These are phyloP conservation scores for Brassica incana DNA, from an alignment of 345 rosid species.

Conservation along the genomic window DNA sequence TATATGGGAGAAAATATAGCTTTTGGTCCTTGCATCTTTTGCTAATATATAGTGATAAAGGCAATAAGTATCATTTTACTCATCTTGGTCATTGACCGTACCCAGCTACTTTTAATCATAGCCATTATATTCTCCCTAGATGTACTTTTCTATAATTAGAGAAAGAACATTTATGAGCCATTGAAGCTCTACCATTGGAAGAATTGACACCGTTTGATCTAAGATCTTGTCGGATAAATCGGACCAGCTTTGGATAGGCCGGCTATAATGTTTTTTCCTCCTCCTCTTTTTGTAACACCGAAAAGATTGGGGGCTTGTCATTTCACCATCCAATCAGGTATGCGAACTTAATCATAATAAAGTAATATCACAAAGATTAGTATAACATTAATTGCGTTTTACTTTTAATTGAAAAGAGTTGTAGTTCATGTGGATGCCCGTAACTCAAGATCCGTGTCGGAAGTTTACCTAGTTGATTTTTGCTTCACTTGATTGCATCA, in stretches of 20 bases:
- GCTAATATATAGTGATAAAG: conserved; percentile 3
- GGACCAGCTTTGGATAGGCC: background rate
- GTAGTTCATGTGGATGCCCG: conserved; percentile 29
- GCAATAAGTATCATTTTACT: conserved; percentile 22
- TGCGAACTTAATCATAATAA: background rate
- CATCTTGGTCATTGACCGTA: conserved; percentile 22
- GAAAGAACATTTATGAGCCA: background rate
- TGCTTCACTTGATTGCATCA: background rate
- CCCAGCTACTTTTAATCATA: background rate
- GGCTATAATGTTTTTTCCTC: conserved; percentile 33
- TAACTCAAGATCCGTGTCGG: conserved; percentile 37
- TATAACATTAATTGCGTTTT: background rate
- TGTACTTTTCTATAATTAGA: background rate
- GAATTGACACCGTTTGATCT: background rate
- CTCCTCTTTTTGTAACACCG: conserved; percentile 24
- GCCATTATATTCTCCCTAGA: background rate
- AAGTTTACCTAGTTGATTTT: background rate
- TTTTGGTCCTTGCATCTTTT: too few relatives aligned
- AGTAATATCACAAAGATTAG: background rate
- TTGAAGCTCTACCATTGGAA: background rate
- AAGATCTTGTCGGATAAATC: background rate
- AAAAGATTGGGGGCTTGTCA: conserved; percentile 21
- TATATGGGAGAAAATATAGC: background rate
- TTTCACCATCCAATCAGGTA: conserved; percentile 21
- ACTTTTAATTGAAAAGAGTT: background rate